Evolutionary conservation across 2,329 filamentous ascomycete genomes (phyloP), one percentile per base, ranked within the genome.

Genomic region (Xylariales sp.): DNA sequence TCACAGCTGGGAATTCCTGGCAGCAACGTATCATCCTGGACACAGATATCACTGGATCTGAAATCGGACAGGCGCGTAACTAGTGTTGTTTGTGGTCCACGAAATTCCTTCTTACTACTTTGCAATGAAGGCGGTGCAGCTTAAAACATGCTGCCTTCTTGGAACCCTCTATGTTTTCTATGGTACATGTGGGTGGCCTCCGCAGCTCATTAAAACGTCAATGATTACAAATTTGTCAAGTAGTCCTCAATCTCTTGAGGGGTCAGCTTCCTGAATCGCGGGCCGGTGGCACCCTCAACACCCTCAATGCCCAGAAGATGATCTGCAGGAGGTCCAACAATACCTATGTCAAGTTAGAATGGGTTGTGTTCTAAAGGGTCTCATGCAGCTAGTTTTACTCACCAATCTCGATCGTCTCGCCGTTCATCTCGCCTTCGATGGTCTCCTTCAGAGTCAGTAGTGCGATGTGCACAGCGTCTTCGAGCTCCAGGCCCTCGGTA

Each of bases 221-320:
- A 46, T 37, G 40, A 60, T 81, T 77, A 97, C 78, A 98, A 81
- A 78, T 95, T 97, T 65, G 93, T 97, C 66, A 98, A 72, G 72
- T 98, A 98, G 66, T 98, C 93, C 74, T 98, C 93, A 59, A 98
- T 97, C 72, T 98, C 93, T 69, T 95, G 88, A 57, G 95, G 89
- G 56, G 80, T 95, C 66, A 98, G 72, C 77, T 95, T 95, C 66
- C 89, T 79, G 79, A 95, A 95, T 47, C 89, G 79, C 41, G 89
- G 89, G 30, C 89, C 89, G 51, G 81, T 78, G 15, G 87, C 86
- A 45, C 86, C 87, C 56, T 91, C 85, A 10, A 94, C 87, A 44
- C 89, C 89, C 63, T 95, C 89, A 45, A 89, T 86, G 34, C 93
- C 93, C 43, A 98, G 78, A 31, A 98, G 74, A 60, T 96, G 86